These are phyloP conservation scores for Candida easanensis DNA, from an alignment of 805 yeast species.

Conservation along the genomic window DNA sequence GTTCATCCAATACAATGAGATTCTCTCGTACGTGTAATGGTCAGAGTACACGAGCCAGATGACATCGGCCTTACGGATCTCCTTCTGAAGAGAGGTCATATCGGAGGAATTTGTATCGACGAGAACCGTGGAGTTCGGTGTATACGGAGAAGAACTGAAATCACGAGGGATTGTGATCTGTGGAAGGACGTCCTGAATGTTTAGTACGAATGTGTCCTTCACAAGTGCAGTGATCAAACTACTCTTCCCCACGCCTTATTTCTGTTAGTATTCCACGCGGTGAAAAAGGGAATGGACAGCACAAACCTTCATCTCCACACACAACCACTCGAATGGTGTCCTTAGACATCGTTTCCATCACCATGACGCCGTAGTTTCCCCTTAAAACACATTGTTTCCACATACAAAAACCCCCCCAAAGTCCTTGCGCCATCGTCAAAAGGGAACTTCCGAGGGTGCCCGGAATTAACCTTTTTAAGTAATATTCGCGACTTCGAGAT, in stretches of 20 bases:
- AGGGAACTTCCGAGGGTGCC: too few species aligned
- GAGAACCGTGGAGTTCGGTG: constrained; percentile 65
- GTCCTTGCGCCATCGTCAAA: too few species aligned
- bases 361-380: too few species aligned
- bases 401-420: too few species aligned
- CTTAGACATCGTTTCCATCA: constrained; percentile 6
- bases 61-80: constrained; percentile 82
- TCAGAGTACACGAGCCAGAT: constrained; percentile 94
- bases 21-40: constrained; percentile 90
- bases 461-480: background rate
- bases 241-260: constrained; percentile 67
- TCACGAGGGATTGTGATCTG: constrained; percentile 81
- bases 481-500: background rate
- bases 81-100: constrained; percentile 55
- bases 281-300: background rate
- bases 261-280: background rate
- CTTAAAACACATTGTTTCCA: too few species aligned
- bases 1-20: constrained; percentile 93
- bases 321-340: constrained; percentile 76
- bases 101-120: constrained; percentile 81
- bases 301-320: constrained; percentile 86
- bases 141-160: constrained; percentile 54
- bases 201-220: constrained; percentile 77
- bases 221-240: constrained; percentile 76
- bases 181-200: constrained; percentile 75